Base-by-base conservation (phyloP, 352 stramenopile species). In the Pythium volutum region DNA sequence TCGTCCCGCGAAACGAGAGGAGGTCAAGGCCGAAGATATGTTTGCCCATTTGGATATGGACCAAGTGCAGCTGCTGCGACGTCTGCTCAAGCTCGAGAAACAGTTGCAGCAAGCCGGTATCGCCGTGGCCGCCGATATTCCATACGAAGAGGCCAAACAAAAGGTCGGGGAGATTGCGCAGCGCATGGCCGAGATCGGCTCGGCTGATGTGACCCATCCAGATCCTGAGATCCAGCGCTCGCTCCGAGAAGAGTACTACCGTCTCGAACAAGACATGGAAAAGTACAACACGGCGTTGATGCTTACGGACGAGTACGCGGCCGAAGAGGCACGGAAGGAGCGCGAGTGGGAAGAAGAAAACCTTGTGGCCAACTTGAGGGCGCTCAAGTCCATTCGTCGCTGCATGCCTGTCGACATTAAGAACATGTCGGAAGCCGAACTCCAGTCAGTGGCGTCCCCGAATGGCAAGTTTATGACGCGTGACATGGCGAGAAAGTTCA, bases 371-470 rank as follows among this genome's bases (percentile, higher is more conserved):
- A 97, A 97, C 59, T 23, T 93, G 1, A 88, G 91, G 69, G 89
- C 91, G 27, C 64, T 97, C 20, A 93, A 93, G 64, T 87, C 87
- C 15, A 82, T 98, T 42, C 86, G 91, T 33, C 79, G 89, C 27
- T 95, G 96, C 75, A 96, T 98, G 91, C 89, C 91, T 14, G 89
- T 98, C 31, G 77, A 97, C 33, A 85, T 98, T 25, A 93, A 96
- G 71, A 91, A 91, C 50, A 87, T 95, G 77, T 95, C 86, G 38
- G 91, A 98, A 70, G 81, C 82, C 26, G 77, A 96, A 47, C 69
- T 97, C 16, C 76, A 88, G 50, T 79, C 70, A 2, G 69, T 76
- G 38, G 61, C 60, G 45, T 87, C 88, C 16, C 84, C 89, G 18
- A 96, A 84, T 33, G 89, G 89, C 16, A 82, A 90, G 49, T 75